Evolutionary conservation across 768 basidiomycete genomes (phyloP), one percentile per base, ranked within the genome.

Genomic region (Termitomyces sp.): DNA sequence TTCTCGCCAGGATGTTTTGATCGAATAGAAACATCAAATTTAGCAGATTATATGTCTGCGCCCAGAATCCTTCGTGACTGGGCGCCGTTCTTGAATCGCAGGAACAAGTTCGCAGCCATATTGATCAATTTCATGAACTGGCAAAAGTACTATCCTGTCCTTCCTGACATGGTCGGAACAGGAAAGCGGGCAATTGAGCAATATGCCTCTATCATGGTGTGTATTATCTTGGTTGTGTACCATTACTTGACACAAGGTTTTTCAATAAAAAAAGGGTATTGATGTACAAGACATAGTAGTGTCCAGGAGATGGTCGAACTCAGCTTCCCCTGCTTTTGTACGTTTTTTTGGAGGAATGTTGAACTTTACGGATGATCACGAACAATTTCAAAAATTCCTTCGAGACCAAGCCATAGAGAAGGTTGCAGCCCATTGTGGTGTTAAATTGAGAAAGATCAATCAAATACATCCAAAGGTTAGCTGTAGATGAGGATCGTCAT

Each of bases 71-170:
- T 74, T 32, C 36, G 53, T 12, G 68, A 71, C 30, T 74, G 72
- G 72, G 67, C 63, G 9, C 65, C 66, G 1, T 63, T 69, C 13
- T 52, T 74, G 52, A 70, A 70, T 45, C 63, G 63, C 42, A 42
- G 56, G n/a, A 71, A 73, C 59, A 52, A 45, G 52, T 59, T 54
- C 47, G 65, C 72, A 12, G 63, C 66, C 6, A 58, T 72, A 4
- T 44, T 73, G 24, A 65, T 69, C 54, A 58, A 69, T 57, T 68
- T 67, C 3, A 71, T 69, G 63, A 67, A 68, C 24, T 72, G 70
- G 71, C 65, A 68, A 47, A 44, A 46, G 10, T 14, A 54, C 1
- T 52, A 57, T 50, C 60, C 61, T 16, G 49, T 61, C 24, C 6
- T 33, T 5, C 45, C 30, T 30, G 24, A 44, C 45, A 55, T 26